Percentiles rank a stretch among this genome's conserved stretches.
Evolutionary conservation across 805 yeast genomes (phyloP).

Genomic region (Clavispora santaluciae): DNA sequence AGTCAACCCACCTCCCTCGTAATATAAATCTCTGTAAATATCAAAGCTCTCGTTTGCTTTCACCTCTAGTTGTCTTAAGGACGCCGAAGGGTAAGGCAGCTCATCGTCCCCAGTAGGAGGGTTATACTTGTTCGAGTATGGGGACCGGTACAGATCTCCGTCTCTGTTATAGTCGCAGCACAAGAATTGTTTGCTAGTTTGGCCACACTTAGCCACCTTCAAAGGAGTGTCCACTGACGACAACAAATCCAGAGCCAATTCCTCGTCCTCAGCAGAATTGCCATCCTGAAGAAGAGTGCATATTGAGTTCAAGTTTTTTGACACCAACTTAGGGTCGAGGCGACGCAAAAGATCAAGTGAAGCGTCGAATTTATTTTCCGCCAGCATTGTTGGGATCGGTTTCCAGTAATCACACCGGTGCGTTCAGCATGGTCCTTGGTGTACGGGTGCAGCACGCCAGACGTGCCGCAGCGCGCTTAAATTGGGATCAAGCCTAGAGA

Average conservation of each 20-base stretch:
- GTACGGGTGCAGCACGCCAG: no score
- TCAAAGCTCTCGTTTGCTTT: slow-evolving; percentile 89
- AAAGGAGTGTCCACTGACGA: slow-evolving; percentile 87
- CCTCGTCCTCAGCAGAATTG: slow-evolving; percentile 28
- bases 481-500: no score
- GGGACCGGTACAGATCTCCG: slow-evolving; percentile 87
- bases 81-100: slow-evolving; percentile 62
- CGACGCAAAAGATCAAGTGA: slow-evolving; percentile 75
- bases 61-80: slow-evolving; percentile 68
- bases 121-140: slow-evolving; percentile 77
- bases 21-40: slow-evolving; percentile 86
- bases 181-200: slow-evolving; percentile 62
- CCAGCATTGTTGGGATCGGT: slow-evolving; percentile 14
- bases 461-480: background rate
- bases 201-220: slow-evolving; percentile 43
- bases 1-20: slow-evolving; percentile 84
- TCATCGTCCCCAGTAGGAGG: slow-evolving; percentile 45
- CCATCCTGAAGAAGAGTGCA: slow-evolving; percentile 41
- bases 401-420: no score
- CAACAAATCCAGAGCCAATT: slow-evolving; percentile 79
- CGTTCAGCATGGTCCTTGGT: no score
- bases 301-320: slow-evolving; percentile 39
- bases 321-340: slow-evolving; percentile 60
- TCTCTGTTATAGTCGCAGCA: slow-evolving; percentile 95
- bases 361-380: slow-evolving; percentile 62